Conservation (phyloP, 192 early-diverging fungal species). For the Oehlia diaphana region DNA sequence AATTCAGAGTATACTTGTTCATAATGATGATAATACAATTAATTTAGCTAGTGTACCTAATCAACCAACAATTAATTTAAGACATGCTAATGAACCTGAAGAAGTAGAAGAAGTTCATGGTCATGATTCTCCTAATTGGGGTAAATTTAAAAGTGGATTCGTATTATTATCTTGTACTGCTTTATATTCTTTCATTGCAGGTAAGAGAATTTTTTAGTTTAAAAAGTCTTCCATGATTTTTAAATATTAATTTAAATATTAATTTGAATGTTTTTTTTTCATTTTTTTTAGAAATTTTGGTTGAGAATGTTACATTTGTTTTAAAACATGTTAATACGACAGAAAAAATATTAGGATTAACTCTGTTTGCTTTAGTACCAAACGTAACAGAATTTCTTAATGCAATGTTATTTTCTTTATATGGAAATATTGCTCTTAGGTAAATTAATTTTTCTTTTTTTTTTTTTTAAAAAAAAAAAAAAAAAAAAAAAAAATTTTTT, state of each 20-base stretch:
- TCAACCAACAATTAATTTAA: conserved; percentile 24
- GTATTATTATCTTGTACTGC: conserved; percentile 83
- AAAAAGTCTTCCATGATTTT: neutral
- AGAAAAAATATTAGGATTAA: conserved; percentile 91
- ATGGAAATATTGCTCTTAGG: conserved; percentile 77
- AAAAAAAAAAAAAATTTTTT: neutral
- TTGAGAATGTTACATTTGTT: conserved; percentile 81
- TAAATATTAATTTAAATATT: no score
- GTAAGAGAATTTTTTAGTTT: neutral
- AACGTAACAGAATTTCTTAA: conserved; percentile 94
- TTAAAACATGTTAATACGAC: conserved; percentile 64
- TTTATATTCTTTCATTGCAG: conserved; percentile 83
- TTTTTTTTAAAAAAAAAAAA: neutral
- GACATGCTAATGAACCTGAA: conserved; percentile 51
- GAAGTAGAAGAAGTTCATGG: conserved; percentile 66
- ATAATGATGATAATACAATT: conserved; percentile 2
- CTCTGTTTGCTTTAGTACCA: conserved; percentile 92
- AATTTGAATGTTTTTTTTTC: no score
- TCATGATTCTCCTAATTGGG: conserved; percentile 94
- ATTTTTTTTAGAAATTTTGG: conserved; percentile 69
- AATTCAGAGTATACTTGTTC: neutral
- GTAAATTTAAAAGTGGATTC: conserved; percentile 70
- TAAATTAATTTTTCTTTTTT: neutral
- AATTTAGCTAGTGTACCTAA: conserved; percentile 25
- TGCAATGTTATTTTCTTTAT: conserved; percentile 92